These are phyloP conservation scores for Dujonia santamariae DNA, from an alignment of 1,139 yeast genomes.

Conservation along the genomic window DNA sequence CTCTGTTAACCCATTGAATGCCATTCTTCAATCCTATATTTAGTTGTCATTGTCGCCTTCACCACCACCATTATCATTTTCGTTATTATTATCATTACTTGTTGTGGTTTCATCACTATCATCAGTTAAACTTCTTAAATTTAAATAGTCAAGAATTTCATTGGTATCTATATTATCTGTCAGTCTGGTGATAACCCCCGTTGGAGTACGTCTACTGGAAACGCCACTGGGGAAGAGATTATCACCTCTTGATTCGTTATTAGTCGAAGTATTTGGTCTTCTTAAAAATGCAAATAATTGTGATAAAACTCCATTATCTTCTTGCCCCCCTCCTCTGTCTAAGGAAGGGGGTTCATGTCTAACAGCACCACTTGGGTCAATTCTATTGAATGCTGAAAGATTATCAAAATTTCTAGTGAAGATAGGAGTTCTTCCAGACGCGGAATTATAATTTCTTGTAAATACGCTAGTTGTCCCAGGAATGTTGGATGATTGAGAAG, in stretches of 20 bases:
- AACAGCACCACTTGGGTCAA: slow-evolving; percentile 4
- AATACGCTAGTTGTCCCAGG: too few relatives aligned
- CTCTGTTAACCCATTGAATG: too few relatives aligned
- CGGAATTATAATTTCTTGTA: too few relatives aligned
- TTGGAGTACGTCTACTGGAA: slow-evolving; percentile 46
- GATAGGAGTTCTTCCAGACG: too few relatives aligned
- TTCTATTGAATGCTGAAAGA: slow-evolving; percentile 2
- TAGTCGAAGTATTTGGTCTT: slow-evolving; percentile 12
- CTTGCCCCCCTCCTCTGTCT: slow-evolving; percentile 7
- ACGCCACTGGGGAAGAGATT: slow-evolving; percentile 46
- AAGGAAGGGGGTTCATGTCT: slow-evolving; percentile 4
- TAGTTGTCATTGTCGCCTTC: background rate
- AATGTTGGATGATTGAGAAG: too few relatives aligned
- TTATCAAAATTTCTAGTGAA: background rate
- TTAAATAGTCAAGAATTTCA: slow-evolving; percentile 26
- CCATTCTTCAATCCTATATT: too few relatives aligned
- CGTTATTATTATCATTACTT: slow-evolving; percentile 1
- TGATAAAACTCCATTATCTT: slow-evolving; percentile 17
- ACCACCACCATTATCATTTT: slow-evolving; percentile 4
- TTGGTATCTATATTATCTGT: slow-evolving; percentile 5
- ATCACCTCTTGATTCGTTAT: too few relatives aligned
- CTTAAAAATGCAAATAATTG: slow-evolving; percentile 24
- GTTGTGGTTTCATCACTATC: slow-evolving; percentile 8
- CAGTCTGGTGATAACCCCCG: slow-evolving; percentile 42
- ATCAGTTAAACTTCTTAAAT: slow-evolving; percentile 23